Base-by-base conservation (phyloP, 2,329 filamentous ascomycete species). In the Penicillium sp. region DNA sequence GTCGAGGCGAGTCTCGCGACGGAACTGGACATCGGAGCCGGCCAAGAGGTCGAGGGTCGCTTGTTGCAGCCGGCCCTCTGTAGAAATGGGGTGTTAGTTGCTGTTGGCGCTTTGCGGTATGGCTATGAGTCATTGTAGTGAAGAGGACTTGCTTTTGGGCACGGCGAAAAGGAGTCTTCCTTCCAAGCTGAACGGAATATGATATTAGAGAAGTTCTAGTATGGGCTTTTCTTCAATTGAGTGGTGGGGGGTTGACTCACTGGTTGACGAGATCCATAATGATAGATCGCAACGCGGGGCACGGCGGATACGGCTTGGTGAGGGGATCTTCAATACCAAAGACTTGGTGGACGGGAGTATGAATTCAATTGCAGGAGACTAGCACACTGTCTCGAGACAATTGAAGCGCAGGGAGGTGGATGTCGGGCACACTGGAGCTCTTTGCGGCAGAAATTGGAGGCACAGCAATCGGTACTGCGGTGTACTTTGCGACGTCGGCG, bases 21-120 rank as follows among this genome's bases (percentile, higher is more conserved):
- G 86, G 77, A 98, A 98, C 72, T 98, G 90, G 63, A 98, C 92
- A 71, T 98, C 93, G 64, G 88, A 89, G 58, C 93, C 93, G 66
- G 91, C 81, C 47, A 98, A 87, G 44, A 98, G 84, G 70, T 97
- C 90, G 44, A 98, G 82, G 47, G 88, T 84, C 50, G 89, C 83
- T 73, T 89, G 82, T 73, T 96, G 88, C 47, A 98, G 84, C 49
- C 93, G 88, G 57, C 93, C 93, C 86, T 98, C 90, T 95, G 66
- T 56, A 53, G 44, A 46, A 53, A 52, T 57, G 50, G 42, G 39
- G 29, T 38, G 52, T 56, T 52, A 59, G 53, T 54, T 50, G 40
- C 49, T 28, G 44, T 53, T 39, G 50, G 42, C 55, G 41, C 29
- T 29, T 44, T 38, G 43, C 32, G 42, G 45, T 47, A 44, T 47